Base-by-base conservation (phyloP, 2,329 filamentous ascomycete genomes). In the Periconia sp. region DNA sequence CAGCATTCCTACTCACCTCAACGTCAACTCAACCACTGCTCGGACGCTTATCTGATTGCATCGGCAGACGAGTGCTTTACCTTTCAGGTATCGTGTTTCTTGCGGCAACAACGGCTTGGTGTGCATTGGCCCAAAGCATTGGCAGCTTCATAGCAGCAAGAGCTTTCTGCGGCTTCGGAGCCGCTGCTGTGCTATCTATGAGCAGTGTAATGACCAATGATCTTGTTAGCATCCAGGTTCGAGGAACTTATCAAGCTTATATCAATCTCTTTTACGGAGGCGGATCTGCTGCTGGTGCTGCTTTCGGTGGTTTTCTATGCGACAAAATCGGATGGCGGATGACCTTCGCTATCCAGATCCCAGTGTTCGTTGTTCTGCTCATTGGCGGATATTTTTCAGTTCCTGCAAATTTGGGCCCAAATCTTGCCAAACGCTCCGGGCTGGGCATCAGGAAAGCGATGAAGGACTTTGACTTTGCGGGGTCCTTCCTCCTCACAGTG, bases 21-120 rank as follows among this genome's bases (percentile, higher is more conserved):
- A 92, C 89, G 1, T 85, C 87, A 20, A 87, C 91, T 53, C 87
- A 92, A 72, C 89, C 90, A 0, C 75, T 93, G 1, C 83, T 90
- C 58, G 90, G 89, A 2, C 82, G 90, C 2, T 70, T 92, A 1
- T 91, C 88, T 1, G 90, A 93, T 72, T 85, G 87, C 0, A 75
- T 92, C 54, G 89, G 90, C 11, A 79, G 89, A 43, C 89, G 86
- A 54, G 76, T 79, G 17, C 80, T 87, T 1, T 91, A 90, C 62
- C 74, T 92, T 11, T 79, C 81, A 11, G 82, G 83, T 1, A 78
- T 88, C n/a, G 66, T 77, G 13, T 74, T 90, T 10, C 91, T 92
- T 60, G 72, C 83, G 27, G 54, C 81, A 1, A 86, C 86, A 0
- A 92, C 88, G 3, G 65, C 83, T 13, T 90, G 88, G 80, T 92